These are phyloP conservation scores for Rosellinia necatrix DNA, from an alignment of 2,329 filamentous ascomycete genomes.

Conservation along the genomic window DNA sequence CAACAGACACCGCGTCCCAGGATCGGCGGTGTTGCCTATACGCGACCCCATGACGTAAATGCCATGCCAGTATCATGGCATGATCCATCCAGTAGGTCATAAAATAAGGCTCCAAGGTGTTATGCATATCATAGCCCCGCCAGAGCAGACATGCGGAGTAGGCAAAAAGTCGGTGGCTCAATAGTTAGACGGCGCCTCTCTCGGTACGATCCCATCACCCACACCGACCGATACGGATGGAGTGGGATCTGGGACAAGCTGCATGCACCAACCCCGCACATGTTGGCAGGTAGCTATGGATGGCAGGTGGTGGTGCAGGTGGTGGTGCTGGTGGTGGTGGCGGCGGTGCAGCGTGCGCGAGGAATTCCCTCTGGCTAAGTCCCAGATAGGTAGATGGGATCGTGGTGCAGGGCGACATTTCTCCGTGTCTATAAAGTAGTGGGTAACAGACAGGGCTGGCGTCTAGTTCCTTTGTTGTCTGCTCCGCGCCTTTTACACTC, in stretches of 20 bases:
- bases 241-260: slow-evolving; percentile 3
- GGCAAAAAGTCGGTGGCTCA: neutral
- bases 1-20: no score
- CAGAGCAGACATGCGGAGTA: neutral
- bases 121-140: neutral
- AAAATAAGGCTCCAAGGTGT: neutral
- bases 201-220: slow-evolving; percentile 10
- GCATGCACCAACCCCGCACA: slow-evolving; percentile 22
- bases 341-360: neutral
- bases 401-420: neutral
- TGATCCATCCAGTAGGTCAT: no score
- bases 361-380: neutral
- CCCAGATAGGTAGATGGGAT: no score
- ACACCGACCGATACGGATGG: slow-evolving; percentile 16
- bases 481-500: no score
- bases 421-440: neutral
- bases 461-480: no score
- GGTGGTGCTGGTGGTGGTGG: neutral
- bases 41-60: no score
- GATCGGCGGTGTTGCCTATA: no score
- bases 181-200: slow-evolving; percentile 5
- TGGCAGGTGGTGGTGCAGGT: neutral
- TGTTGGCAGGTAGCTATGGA: slow-evolving; percentile 9
- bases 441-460: no score
- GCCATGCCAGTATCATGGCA: no score